A percentile compares a stretch with the other conserved stretches of the same genome.
Conservation (phyloP, 495 filamentous ascomycete genomes). For the Pyrenula massariospora region DNA sequence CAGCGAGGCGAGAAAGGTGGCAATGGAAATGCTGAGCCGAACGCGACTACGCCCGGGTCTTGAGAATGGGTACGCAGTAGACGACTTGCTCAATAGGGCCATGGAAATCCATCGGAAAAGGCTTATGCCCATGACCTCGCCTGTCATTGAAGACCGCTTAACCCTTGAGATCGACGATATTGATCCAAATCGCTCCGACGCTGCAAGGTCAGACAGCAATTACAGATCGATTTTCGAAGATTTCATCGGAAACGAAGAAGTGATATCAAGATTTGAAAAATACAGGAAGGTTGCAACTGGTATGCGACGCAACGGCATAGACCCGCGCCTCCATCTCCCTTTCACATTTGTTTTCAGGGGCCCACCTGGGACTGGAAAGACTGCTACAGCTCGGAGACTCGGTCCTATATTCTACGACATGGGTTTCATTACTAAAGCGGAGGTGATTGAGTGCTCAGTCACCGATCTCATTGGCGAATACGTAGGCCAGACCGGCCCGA, state of each 20-base stretch:
- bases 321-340: slow-evolving; percentile 45
- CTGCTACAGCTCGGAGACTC: slow-evolving; percentile 39
- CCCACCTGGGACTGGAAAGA: slow-evolving; percentile 45
- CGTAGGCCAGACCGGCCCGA: slow-evolving; percentile 46
- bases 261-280: slow-evolving; percentile 41
- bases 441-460: slow-evolving; percentile 49
- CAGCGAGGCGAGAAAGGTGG: slow-evolving; percentile 22
- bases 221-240: no score
- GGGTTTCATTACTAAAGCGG: slow-evolving; percentile 41
- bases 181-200: no score
- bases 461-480: slow-evolving; percentile 50
- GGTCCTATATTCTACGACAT: slow-evolving; percentile 64
- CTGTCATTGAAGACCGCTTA: no score
- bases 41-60: no score
- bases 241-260: no score
- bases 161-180: no score
- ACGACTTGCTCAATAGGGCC: no score
- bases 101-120: no score
- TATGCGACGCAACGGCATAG: slow-evolving; percentile 36
- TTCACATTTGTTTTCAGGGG: slow-evolving; percentile 54
- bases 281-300: slow-evolving; percentile 44
- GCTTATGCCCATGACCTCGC: no score
- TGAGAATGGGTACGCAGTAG: no score
- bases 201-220: no score
- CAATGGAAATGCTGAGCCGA: no score